A percentile compares a stretch with the other conserved stretches of the same genome.
These are phyloP conservation scores for Aspergillus carlsbadensis DNA, from an alignment of 495 filamentous ascomycete genomes.

Conservation along the genomic window DNA sequence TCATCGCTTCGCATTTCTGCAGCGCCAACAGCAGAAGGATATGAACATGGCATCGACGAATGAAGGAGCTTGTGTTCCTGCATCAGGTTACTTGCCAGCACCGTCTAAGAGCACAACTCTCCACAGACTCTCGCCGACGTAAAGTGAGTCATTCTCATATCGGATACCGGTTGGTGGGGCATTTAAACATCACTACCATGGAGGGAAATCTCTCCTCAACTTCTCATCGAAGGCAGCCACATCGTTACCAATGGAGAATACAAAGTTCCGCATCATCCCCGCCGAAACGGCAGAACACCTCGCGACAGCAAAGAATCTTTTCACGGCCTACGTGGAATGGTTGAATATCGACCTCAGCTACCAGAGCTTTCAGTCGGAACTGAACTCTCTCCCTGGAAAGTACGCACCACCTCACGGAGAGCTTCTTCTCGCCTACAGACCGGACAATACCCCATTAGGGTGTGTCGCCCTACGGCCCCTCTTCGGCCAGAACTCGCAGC, in stretches of 20 bases:
- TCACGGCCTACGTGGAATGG: constrained; percentile 52
- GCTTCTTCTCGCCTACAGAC: constrained; percentile 47
- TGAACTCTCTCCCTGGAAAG: constrained; percentile 53
- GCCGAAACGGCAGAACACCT: constrained; percentile 15
- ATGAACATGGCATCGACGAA: too few relatives aligned
- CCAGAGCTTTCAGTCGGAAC: constrained; percentile 54
- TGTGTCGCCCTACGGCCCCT: constrained; percentile 43
- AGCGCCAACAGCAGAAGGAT: too few relatives aligned
- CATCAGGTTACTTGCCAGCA: too few relatives aligned
- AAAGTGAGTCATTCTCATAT: too few relatives aligned
- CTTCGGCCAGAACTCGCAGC: constrained; percentile 33
- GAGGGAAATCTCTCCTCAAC: too few relatives aligned
- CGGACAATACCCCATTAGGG: constrained; percentile 35
- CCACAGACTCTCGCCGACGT: too few relatives aligned
- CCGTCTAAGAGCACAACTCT: too few relatives aligned
- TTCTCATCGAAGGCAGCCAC: too few relatives aligned
- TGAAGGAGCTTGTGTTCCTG: too few relatives aligned
- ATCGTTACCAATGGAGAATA: background rate
- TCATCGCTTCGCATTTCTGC: too few relatives aligned
- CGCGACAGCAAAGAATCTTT: constrained; percentile 33
- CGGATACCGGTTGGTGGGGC: too few relatives aligned
- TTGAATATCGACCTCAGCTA: constrained; percentile 56
- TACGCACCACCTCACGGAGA: constrained; percentile 46
- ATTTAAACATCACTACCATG: too few relatives aligned
- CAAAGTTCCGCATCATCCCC: constrained; percentile 15